These are phyloP conservation scores for Botrytis hyacinthi DNA, from an alignment of 2,329 filamentous ascomycete genomes.

Conservation along the genomic window DNA sequence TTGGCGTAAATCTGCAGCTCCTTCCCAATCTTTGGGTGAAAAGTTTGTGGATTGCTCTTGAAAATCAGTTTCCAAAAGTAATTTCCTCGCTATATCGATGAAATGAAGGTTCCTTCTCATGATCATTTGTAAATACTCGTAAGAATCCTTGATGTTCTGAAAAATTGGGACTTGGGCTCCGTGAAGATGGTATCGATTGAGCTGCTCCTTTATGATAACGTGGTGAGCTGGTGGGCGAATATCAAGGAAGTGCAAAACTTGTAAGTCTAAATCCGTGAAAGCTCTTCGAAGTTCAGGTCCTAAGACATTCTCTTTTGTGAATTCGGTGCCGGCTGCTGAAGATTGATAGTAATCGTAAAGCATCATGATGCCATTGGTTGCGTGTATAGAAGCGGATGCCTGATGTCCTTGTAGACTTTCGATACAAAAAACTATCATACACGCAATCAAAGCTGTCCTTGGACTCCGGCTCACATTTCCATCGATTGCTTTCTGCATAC, in stretches of 20 bases:
- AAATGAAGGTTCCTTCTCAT: conserved; percentile 25
- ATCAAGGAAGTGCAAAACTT: conserved; percentile 20
- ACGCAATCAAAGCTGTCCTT: conserved; percentile 19
- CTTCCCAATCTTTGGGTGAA: neutral
- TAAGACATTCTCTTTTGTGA: neutral
- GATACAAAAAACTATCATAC: conserved; percentile 22
- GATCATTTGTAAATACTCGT: conserved; percentile 19
- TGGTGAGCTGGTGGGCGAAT: neutral
- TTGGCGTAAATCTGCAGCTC: neutral
- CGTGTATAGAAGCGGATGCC: conserved; percentile 20
- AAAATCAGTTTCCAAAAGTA: neutral
- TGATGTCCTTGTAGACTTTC: conserved; percentile 23
- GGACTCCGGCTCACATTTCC: neutral
- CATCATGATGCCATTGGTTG: conserved; percentile 14
- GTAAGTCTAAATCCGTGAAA: conserved; percentile 17
- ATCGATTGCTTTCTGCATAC: conserved; percentile 15
- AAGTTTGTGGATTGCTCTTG: neutral
- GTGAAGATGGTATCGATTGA: neutral
- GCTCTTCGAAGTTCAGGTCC: conserved; percentile 7
- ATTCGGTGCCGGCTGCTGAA: neutral
- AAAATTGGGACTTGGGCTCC: conserved; percentile 1
- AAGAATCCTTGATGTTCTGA: conserved; percentile 15
- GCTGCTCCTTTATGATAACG: neutral
- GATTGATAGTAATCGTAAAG: neutral
- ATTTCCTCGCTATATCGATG: neutral